A percentile compares a stretch with the other conserved stretches of the same genome.
These are phyloP conservation scores for Starmerella floris DNA, from an alignment of 805 yeast species.

Conservation along the genomic window DNA sequence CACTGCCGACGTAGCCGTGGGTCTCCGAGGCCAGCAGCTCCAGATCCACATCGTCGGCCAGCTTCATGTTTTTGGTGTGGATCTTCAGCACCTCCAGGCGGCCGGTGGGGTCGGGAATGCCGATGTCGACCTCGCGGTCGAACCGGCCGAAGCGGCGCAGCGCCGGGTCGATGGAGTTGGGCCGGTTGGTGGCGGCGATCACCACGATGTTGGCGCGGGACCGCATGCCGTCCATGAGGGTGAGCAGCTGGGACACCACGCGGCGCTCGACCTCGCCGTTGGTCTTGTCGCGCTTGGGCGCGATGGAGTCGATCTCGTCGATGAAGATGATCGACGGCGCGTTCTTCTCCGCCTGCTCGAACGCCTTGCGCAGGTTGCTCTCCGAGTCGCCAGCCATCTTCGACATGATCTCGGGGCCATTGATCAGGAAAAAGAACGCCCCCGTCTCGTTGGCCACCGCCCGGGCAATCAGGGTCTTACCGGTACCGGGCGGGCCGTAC, in stretches of 20 bases:
- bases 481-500: constrained; percentile 99
- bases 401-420: constrained; percentile 99
- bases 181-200: constrained; percentile 92
- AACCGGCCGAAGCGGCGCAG: constrained; percentile 75
- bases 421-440: constrained; percentile 93
- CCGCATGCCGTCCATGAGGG: constrained; percentile 99
- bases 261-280: constrained; percentile 99
- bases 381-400: constrained; percentile 99
- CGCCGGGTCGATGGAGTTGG: constrained; percentile 77
- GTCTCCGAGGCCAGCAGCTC: constrained; percentile 95
- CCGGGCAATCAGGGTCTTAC: constrained; percentile 97
- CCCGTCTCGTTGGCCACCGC: constrained; percentile 99
- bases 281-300: constrained; percentile 99
- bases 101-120: constrained; percentile 96
- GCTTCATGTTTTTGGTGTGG: constrained; percentile 97
- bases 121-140: constrained; percentile 76
- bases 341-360: constrained; percentile 98
- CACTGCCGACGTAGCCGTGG: constrained; percentile 99
- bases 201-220: constrained; percentile 98
- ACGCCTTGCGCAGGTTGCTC: constrained; percentile 91
- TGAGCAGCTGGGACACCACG: constrained; percentile 93
- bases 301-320: constrained; percentile 97
- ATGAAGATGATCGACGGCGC: constrained; percentile 96
- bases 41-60: constrained; percentile 86
- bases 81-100: constrained; percentile 92